Conservation (phyloP, 179 eudicot genomes). For the Silene noctiflora region DNA sequence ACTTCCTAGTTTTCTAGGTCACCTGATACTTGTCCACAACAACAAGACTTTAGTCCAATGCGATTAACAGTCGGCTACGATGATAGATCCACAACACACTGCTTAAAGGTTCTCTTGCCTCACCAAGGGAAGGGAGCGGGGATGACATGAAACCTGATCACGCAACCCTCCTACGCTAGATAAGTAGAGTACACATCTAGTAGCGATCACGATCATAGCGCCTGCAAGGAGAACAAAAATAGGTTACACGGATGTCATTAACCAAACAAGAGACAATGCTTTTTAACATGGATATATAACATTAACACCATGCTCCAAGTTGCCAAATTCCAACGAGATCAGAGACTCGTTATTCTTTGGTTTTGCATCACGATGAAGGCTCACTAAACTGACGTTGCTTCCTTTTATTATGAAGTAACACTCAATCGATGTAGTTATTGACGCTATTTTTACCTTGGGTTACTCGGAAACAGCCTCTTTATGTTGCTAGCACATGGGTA, state of each 20-base stretch:
- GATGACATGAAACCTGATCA: neutral
- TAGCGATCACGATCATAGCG: constrained; percentile 37
- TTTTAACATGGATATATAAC: no score
- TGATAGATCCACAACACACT: neutral
- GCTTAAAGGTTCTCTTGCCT: neutral
- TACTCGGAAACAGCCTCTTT: no score
- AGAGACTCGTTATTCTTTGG: no score
- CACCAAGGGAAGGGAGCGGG: no score
- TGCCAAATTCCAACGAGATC: no score
- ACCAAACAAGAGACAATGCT: neutral
- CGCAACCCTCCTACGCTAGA: neutral
- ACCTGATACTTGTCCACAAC: neutral
- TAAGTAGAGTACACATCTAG: constrained; percentile 19
- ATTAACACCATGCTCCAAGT: no score
- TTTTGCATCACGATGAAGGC: no score
- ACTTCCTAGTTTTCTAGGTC: constrained; percentile 12
- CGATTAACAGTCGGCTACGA: neutral
- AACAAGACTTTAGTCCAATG: neutral
- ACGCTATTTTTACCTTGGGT: no score
- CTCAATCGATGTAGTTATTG: no score
- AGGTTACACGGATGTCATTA: neutral
- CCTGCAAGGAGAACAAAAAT: constrained; percentile 24
- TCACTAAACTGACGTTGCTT: no score
- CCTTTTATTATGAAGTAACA: no score
- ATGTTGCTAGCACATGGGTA: no score